Conservation (phyloP, 148 eudicot genomes). For the Tetragonia tetragonoides region DNA sequence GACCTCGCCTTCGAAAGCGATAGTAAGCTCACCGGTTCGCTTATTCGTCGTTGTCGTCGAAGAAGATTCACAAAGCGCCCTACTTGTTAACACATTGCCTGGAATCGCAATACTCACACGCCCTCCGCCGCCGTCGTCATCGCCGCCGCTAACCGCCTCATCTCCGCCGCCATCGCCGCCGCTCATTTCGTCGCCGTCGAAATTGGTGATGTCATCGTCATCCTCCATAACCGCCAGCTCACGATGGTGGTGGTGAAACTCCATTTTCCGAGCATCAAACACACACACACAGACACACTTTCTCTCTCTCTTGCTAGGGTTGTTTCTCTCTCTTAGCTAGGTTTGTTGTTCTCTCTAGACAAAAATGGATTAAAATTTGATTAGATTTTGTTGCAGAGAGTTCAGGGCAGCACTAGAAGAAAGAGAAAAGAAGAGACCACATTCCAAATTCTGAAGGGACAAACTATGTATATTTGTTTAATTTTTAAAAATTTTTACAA, state of each 20-base stretch:
- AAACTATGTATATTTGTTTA: not conserved
- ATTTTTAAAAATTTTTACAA: too few species aligned
- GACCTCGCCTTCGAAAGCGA: conserved; percentile 60
- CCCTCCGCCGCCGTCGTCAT: conserved; percentile 16
- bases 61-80: not conserved
- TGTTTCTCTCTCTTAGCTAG: conserved; percentile 1
- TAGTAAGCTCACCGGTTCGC: conserved; percentile 49
- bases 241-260: conserved; percentile 2
- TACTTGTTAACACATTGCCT: conserved; percentile 4
- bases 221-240: conserved; percentile 14
- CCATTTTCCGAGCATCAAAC: conserved; percentile 21
- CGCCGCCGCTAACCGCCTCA: conserved; percentile 16
- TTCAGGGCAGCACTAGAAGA: not conserved
- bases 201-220: conserved; percentile 20
- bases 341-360: conserved; percentile 4
- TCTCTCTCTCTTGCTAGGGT: not conserved
- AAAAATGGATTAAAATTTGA: conserved; percentile 7
- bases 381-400: conserved; percentile 30
- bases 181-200: conserved; percentile 21
- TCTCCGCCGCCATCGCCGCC: conserved; percentile 14
- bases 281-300: too few species aligned
- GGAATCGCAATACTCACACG: conserved; percentile 16
- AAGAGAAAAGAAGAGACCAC: not conserved
- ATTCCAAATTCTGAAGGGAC: conserved; percentile 21
- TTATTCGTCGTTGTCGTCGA: conserved; percentile 2